Evolutionary conservation across 108 stramenopile species (phyloP).

Genomic region (Nannochloropsis oceanica): DNA sequence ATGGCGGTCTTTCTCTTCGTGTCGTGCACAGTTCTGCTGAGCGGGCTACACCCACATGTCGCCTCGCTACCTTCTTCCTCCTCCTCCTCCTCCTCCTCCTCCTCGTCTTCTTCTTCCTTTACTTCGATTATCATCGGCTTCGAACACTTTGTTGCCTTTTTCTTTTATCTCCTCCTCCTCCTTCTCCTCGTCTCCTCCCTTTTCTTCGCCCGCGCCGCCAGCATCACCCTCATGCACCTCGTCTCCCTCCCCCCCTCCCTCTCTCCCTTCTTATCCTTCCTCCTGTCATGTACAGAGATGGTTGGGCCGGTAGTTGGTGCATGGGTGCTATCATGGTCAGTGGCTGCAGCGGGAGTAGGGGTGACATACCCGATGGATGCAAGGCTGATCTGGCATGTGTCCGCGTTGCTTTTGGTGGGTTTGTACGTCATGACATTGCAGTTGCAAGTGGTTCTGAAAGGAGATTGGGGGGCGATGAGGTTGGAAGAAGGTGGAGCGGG

Average conservation of each 20-base stretch:
- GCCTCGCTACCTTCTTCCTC: background rate
- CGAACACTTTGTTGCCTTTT: background rate
- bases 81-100: background rate
- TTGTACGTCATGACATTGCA: background rate
- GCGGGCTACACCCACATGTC: background rate
- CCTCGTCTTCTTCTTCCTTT: no score
- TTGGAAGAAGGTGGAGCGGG: background rate
- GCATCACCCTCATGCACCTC: background rate
- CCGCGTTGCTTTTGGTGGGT: background rate
- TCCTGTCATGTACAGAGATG: background rate
- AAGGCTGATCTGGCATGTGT: background rate
- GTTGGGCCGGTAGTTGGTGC: background rate
- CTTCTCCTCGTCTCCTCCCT: background rate
- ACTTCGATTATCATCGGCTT: background rate
- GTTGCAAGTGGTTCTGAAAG: background rate
- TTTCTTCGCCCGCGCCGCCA: background rate
- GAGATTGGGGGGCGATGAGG: background rate
- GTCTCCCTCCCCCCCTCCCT: background rate
- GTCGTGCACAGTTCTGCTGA: background rate
- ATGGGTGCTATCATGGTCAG: background rate
- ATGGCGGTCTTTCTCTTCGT: background rate
- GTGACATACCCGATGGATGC: background rate
- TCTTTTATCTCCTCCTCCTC: background rate
- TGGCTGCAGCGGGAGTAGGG: background rate
- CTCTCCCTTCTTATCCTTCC: background rate